These are phyloP conservation scores for Physcomitrellopsis africana DNA, from an alignment of 225 moss, liverwort and hornwort species.

Conservation along the genomic window DNA sequence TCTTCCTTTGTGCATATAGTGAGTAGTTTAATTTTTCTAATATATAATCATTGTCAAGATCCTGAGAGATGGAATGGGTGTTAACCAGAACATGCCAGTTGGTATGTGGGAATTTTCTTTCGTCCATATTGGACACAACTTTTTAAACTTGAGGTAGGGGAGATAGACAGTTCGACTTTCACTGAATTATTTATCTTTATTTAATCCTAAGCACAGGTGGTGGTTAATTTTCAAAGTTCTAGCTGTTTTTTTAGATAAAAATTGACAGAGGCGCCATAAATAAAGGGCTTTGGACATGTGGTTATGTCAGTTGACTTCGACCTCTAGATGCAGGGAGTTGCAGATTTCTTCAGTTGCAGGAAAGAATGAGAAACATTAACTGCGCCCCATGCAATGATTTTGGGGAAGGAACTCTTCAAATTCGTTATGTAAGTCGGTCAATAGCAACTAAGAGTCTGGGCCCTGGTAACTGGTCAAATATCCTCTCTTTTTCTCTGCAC, in stretches of 20 bases:
- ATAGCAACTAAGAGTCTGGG: too few species aligned
- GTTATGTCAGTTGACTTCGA: too few species aligned
- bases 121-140: slow-evolving; percentile 8
- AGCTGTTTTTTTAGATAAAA: too few species aligned
- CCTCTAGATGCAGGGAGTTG: slow-evolving; percentile 31
- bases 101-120: slow-evolving; percentile 6
- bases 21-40: slow-evolving; percentile 26
- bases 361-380: slow-evolving; percentile 15
- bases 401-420: background rate
- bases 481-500: too few species aligned
- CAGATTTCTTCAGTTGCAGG: slow-evolving; percentile 19
- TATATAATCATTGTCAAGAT: slow-evolving; percentile 34
- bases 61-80: slow-evolving; percentile 28
- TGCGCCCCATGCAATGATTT: background rate
- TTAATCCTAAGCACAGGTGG: background rate
- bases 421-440: too few species aligned
- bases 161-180: slow-evolving; percentile 2
- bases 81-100: slow-evolving; percentile 18
- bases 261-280: too few species aligned
- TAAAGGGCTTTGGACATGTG: too few species aligned
- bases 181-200: too few species aligned
- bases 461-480: too few species aligned
- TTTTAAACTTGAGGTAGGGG: background rate
- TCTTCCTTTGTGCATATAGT: slow-evolving; percentile 35
- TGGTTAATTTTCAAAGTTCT: too few species aligned